phyloP scores from a whole-genome alignment of 345 rosid species.

The Citrus reticulata region DNA sequence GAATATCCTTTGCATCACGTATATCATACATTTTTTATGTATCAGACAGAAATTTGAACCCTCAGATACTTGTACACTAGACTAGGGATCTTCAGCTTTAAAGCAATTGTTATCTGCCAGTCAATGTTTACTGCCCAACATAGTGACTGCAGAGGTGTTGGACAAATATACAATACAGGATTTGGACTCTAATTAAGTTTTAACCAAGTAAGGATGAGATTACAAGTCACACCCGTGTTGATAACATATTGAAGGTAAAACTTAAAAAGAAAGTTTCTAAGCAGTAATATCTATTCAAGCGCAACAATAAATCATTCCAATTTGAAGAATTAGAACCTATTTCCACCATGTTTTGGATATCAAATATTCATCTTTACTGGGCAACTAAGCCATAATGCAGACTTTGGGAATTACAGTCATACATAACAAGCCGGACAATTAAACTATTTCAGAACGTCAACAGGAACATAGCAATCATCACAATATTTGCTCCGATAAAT shows the following conservation, averaged over 20 bases:
- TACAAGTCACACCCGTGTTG: background rate
- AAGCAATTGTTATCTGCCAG: background rate
- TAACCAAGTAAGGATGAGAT: background rate
- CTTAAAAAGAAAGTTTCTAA: background rate
- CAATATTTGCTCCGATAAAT: background rate
- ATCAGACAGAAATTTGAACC: background rate
- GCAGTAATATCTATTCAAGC: background rate
- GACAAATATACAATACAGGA: conserved; percentile 3
- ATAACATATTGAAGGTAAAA: background rate
- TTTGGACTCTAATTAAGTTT: background rate
- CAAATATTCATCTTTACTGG: too few species aligned
- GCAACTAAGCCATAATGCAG: background rate
- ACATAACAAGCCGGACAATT: background rate
- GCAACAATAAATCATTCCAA: background rate
- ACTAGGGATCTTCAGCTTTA: background rate
- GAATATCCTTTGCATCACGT: background rate
- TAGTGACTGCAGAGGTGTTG: background rate
- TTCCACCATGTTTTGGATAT: background rate
- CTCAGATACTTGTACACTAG: background rate
- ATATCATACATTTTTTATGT: background rate
- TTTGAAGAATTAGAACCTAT: background rate
- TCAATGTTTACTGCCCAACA: background rate
- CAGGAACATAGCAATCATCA: background rate
- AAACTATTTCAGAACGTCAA: background rate
- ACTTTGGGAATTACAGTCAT: background rate